A percentile compares a stretch with the other conserved stretches of the same genome.
These are phyloP conservation scores for Peronospora destructor DNA, from an alignment of 352 stramenopile species.

Conservation along the genomic window DNA sequence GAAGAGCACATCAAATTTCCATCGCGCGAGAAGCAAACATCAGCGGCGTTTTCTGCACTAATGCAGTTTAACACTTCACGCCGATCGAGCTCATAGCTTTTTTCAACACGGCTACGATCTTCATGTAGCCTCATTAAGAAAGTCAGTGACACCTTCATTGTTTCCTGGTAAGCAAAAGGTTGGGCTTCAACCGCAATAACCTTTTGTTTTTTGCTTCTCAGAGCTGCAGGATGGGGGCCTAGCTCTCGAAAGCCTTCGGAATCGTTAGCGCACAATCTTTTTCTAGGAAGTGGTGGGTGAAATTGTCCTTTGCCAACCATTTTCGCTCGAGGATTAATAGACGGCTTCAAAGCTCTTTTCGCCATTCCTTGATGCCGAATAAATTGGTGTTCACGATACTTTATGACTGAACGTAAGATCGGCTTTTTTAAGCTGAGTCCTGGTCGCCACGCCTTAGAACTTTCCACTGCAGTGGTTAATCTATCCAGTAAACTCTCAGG, in stretches of 20 bases:
- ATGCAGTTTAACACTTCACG: conserved; percentile 28
- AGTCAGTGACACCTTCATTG: conserved; percentile 40
- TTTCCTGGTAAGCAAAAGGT: conserved; percentile 31
- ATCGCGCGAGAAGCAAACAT: conserved; percentile 28
- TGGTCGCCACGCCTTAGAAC: conserved; percentile 13
- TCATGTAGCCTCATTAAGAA: conserved; percentile 10
- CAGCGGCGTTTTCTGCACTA: conserved; percentile 24
- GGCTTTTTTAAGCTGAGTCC: conserved; percentile 6
- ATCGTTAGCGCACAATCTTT: conserved; percentile 11
- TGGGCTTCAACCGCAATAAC: background rate
- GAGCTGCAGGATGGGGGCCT: background rate
- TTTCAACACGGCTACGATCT: conserved; percentile 3
- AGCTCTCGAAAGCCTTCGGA: conserved; percentile 3
- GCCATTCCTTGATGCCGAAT: background rate
- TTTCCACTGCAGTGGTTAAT: conserved; percentile 15
- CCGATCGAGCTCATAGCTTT: conserved; percentile 3
- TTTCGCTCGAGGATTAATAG: conserved; percentile 12
- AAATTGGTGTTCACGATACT: conserved; percentile 3
- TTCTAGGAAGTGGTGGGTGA: conserved; percentile 35
- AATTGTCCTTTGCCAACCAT: conserved; percentile 27
- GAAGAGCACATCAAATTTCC: conserved; percentile 4
- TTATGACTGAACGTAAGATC: conserved; percentile 2
- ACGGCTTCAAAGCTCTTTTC: conserved; percentile 9
- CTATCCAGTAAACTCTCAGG: conserved; percentile 14
- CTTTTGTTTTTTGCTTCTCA: conserved; percentile 22